phyloP scores from a whole-genome alignment of 164 flowering plant species.

The Aristolochia californica region DNA sequence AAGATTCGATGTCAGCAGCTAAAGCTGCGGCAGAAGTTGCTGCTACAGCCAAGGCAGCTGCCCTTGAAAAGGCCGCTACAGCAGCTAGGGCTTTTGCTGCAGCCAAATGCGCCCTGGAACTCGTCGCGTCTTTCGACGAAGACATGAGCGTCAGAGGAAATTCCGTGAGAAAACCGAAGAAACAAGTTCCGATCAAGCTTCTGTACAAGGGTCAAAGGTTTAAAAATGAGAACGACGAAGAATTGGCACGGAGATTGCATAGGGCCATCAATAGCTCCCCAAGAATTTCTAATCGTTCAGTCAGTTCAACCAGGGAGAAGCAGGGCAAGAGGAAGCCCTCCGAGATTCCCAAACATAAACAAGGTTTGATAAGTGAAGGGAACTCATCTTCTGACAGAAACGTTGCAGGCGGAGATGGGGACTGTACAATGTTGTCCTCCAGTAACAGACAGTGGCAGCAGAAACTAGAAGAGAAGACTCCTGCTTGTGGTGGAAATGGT shows the following conservation, averaged over 20 bases:
- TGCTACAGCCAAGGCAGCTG: slow-evolving; percentile 62
- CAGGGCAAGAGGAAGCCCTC: slow-evolving; percentile 44
- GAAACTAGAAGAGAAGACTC: slow-evolving; percentile 22
- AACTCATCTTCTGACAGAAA: slow-evolving; percentile 24
- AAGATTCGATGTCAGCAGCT: slow-evolving; percentile 62
- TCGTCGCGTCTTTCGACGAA: slow-evolving; percentile 47
- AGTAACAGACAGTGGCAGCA: slow-evolving; percentile 11
- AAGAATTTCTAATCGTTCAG: slow-evolving; percentile 41
- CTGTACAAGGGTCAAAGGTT: slow-evolving; percentile 48
- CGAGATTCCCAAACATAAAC: slow-evolving; percentile 16
- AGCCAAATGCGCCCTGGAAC: slow-evolving; percentile 70
- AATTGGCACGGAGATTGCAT: slow-evolving; percentile 64
- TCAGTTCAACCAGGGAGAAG: slow-evolving; percentile 30
- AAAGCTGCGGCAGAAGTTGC: slow-evolving; percentile 52
- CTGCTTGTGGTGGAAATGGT: slow-evolving; percentile 26
- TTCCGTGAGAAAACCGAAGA: slow-evolving; percentile 39
- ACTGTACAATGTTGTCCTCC: slow-evolving; percentile 16
- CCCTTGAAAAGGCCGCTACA: slow-evolving; percentile 71
- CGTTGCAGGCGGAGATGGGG: slow-evolving; percentile 18
- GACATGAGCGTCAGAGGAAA: slow-evolving; percentile 24
- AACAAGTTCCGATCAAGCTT: slow-evolving; percentile 61
- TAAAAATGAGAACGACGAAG: slow-evolving; percentile 53
- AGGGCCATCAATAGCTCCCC: slow-evolving; percentile 76
- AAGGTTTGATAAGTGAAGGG: slow-evolving; percentile 20
- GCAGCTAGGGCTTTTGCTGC: slow-evolving; percentile 77